Evolutionary conservation across 169 alveolate genomes (phyloP).

Genomic region (Besnoitia besnoiti): DNA sequence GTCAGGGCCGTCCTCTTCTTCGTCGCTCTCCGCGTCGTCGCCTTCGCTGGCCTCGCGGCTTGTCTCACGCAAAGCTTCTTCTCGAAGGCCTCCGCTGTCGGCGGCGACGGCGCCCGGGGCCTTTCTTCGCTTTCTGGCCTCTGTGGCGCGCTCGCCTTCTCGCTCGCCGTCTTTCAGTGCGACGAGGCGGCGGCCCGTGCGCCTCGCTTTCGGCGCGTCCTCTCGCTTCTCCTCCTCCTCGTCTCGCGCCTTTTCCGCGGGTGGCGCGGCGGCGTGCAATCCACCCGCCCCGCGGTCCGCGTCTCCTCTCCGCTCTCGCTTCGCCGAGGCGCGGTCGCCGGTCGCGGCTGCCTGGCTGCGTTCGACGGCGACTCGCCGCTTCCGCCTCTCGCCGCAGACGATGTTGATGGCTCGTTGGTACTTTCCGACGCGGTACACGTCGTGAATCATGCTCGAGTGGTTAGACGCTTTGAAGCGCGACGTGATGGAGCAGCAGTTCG

Average conservation of each 20-base stretch:
- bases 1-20: background rate
- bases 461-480: constrained; percentile 55
- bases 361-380: background rate
- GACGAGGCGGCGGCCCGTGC: background rate
- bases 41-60: background rate
- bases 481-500: constrained; percentile 50
- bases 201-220: background rate
- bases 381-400: background rate
- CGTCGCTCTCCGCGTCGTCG: background rate
- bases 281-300: no score
- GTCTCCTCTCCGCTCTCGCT: background rate
- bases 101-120: background rate
- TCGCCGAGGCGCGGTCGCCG: background rate
- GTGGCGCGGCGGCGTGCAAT: no score
- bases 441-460: constrained; percentile 60
- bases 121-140: background rate
- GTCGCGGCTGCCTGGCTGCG: background rate
- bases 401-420: constrained; percentile 56
- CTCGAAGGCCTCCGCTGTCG: background rate
- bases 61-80: no score
- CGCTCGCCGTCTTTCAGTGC: no score
- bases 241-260: background rate
- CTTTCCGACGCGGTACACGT: constrained; percentile 46
- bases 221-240: background rate
- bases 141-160: background rate